Percentiles rank a stretch among this genome's conserved stretches.
phyloP scores from a whole-genome alignment of 176 grass and related monocot species.

The Phragmites australis region DNA sequence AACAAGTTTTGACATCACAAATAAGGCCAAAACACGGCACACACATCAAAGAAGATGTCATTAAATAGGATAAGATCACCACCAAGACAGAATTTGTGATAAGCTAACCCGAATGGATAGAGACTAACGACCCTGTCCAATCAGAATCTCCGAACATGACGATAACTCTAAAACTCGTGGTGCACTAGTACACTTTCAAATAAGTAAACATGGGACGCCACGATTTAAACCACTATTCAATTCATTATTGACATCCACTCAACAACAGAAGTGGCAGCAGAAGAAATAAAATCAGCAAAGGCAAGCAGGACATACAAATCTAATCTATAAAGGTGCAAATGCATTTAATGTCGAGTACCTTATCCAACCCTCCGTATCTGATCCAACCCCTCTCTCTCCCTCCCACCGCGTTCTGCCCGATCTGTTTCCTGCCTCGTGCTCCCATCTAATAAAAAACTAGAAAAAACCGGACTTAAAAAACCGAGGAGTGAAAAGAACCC shows the following conservation, averaged over 20 bases:
- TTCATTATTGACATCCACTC: neutral
- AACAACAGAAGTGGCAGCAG: slow-evolving; percentile 1
- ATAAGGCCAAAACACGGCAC: neutral
- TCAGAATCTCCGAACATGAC: neutral
- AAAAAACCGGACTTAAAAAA: too few relatives aligned
- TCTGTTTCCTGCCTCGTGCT: too few relatives aligned
- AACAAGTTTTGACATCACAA: neutral
- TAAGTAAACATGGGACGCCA: neutral
- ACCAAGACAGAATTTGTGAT: neutral
- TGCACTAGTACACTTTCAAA: slow-evolving; percentile 1
- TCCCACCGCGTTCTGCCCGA: too few relatives aligned
- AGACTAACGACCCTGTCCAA: neutral
- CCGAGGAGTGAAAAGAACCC: too few relatives aligned
- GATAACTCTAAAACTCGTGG: slow-evolving; percentile 6
- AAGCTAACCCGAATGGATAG: neutral
- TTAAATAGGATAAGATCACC: neutral
- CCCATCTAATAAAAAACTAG: too few relatives aligned
- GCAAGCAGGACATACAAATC: neutral
- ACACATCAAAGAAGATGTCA: neutral
- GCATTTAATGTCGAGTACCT: too few relatives aligned
- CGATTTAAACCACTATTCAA: neutral
- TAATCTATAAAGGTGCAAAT: too few relatives aligned
- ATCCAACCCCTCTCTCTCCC: too few relatives aligned
- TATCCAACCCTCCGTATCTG: too few relatives aligned
- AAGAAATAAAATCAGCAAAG: neutral